A percentile compares a stretch with the other conserved stretches of the same genome.
Conservation (phyloP, 2,329 filamentous ascomycete genomes). For the Pestalotiopsis sp. region DNA sequence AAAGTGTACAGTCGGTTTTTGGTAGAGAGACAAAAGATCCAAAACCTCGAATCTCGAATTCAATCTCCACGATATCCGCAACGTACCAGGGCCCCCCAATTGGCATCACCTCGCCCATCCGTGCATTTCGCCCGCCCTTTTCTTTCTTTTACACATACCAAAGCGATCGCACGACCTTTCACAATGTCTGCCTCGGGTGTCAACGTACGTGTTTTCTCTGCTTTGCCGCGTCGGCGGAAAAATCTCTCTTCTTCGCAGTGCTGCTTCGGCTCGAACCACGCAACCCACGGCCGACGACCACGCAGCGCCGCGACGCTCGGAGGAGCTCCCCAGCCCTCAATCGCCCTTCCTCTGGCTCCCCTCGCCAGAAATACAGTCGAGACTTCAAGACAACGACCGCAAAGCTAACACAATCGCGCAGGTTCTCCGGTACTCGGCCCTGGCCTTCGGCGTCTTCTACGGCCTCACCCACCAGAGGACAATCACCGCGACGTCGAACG, state of each 20-base stretch:
- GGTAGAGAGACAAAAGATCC: not conserved
- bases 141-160: constrained; percentile 30
- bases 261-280: not conserved
- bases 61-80: constrained; percentile 16
- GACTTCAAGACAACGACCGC: not conserved
- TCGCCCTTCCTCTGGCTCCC: not conserved
- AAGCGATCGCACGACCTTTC: constrained; percentile 40
- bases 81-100: constrained; percentile 40
- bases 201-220: constrained; percentile 54
- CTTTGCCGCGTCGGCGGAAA: not conserved
- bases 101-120: constrained; percentile 41
- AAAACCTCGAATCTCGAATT: constrained; percentile 16
- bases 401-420: constrained; percentile 36
- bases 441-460: constrained; percentile 90
- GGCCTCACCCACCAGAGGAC: constrained; percentile 90
- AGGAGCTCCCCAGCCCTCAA: not conserved
- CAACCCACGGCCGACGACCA: not conserved
- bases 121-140: constrained; percentile 22
- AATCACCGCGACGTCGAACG: constrained; percentile 71
- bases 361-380: not conserved
- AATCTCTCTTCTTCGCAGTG: not conserved
- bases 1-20: not conserved
- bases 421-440: constrained; percentile 96
- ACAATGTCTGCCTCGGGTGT: constrained; percentile 68
- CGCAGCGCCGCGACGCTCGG: not conserved